Conservation (phyloP, 2,329 filamentous ascomycete genomes). For the Aureobasidium vineae region DNA sequence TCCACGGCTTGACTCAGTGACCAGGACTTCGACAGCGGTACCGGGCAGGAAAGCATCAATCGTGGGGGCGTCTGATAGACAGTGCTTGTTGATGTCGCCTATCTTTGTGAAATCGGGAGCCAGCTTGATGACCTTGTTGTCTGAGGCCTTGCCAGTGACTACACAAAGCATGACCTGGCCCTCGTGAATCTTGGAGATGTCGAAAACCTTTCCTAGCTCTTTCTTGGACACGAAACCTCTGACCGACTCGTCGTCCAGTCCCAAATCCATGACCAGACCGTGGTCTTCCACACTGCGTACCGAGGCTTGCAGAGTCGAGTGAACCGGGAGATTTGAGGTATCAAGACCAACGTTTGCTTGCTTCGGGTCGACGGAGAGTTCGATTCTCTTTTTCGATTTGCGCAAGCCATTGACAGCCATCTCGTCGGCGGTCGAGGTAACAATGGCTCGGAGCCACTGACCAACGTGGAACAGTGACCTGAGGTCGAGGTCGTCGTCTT, state of each 20-base stretch:
- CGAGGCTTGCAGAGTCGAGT: constrained; percentile 80
- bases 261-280: constrained; percentile 89
- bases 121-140: constrained; percentile 82
- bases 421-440: constrained; percentile 73
- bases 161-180: constrained; percentile 83
- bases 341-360: constrained; percentile 74
- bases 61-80: constrained; percentile 73
- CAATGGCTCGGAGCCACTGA: constrained; percentile 83
- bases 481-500: constrained; percentile 64
- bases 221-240: constrained; percentile 83
- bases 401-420: constrained; percentile 47
- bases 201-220: constrained; percentile 64
- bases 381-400: constrained; percentile 76
- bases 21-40: constrained; percentile 79
- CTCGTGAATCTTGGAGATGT: constrained; percentile 69
- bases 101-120: constrained; percentile 66
- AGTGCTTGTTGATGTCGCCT: constrained; percentile 64
- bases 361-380: constrained; percentile 77
- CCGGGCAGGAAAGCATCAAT: constrained; percentile 90
- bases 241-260: constrained; percentile 64
- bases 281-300: constrained; percentile 94
- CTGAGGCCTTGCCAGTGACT: constrained; percentile 70
- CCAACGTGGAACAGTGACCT: constrained; percentile 74
- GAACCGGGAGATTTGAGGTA: constrained; percentile 68
- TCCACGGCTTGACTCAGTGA: constrained; percentile 69